phyloP scores from a whole-genome alignment of 208 protist species.

The Leishmania aethiopica region DNA sequence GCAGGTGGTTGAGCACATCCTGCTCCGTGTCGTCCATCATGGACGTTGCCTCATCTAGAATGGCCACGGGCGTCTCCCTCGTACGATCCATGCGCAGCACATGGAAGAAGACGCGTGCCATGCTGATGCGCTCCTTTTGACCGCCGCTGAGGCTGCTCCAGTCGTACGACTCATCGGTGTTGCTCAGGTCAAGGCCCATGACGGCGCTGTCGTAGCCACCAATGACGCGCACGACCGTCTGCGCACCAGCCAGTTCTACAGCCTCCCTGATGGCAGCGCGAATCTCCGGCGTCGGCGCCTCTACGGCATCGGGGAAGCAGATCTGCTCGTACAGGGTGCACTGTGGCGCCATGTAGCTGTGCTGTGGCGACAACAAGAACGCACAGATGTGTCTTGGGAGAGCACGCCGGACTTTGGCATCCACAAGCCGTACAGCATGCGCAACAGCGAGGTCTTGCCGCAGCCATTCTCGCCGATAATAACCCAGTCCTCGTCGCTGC shows the following conservation, averaged over 20 bases:
- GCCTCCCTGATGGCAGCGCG: slow-evolving; percentile 48
- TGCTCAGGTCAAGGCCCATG: slow-evolving; percentile 53
- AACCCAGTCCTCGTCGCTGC: slow-evolving; percentile 77
- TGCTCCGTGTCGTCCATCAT: slow-evolving; percentile 92
- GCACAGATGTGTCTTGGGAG: slow-evolving; percentile 44
- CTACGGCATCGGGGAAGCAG: slow-evolving; percentile 54
- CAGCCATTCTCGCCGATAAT: slow-evolving; percentile 86
- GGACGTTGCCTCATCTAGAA: slow-evolving; percentile 88
- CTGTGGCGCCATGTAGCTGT: slow-evolving; percentile 83
- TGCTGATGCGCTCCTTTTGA: slow-evolving; percentile 87
- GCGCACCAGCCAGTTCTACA: slow-evolving; percentile 65
- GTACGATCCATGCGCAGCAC: slow-evolving; percentile 65
- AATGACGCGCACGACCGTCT: slow-evolving; percentile 76
- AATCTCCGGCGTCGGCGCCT: slow-evolving; percentile 33
- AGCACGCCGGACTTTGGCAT: slow-evolving; percentile 54
- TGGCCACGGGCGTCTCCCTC: slow-evolving; percentile 57
- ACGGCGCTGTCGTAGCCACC: slow-evolving; percentile 70
- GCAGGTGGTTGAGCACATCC: slow-evolving; percentile 80
- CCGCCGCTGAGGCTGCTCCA: slow-evolving; percentile 88
- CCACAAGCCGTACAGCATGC: slow-evolving; percentile 87
- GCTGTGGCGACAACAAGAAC: slow-evolving; percentile 77
- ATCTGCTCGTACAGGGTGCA: slow-evolving; percentile 88
- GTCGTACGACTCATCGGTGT: slow-evolving; percentile 69
- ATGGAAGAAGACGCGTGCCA: slow-evolving; percentile 88
- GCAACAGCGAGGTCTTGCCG: slow-evolving; percentile 86